phyloP scores from a whole-genome alignment of 768 basidiomycete genomes.

The Tulasnella sp. region DNA sequence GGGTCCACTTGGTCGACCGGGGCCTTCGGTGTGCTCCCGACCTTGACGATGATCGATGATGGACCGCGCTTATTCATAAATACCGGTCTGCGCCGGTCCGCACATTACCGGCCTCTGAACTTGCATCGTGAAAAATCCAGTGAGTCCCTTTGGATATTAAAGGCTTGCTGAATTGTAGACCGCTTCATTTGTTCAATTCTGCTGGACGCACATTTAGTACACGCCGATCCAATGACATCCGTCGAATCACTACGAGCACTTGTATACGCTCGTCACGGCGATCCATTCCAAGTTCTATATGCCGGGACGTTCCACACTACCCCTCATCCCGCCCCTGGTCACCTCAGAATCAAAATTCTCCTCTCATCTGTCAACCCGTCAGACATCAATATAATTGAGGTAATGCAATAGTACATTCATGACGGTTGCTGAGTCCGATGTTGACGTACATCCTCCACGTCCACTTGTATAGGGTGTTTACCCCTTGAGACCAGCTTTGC shows the following conservation, averaged over 20 bases:
- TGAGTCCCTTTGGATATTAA: too few relatives aligned
- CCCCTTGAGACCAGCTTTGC: slow-evolving; percentile 44
- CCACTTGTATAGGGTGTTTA: slow-evolving; percentile 79
- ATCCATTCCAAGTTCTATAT: slow-evolving; percentile 49
- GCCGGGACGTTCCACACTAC: slow-evolving; percentile 43
- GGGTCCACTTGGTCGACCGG: too few relatives aligned
- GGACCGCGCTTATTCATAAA: too few relatives aligned
- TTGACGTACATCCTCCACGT: slow-evolving; percentile 21
- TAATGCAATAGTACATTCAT: background rate
- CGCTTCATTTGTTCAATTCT: too few relatives aligned
- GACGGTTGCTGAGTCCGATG: background rate
- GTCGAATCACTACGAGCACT: slow-evolving; percentile 2
- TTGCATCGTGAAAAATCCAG: too few relatives aligned
- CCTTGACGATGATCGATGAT: too few relatives aligned
- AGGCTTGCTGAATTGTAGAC: too few relatives aligned
- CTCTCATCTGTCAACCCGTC: slow-evolving; percentile 74
- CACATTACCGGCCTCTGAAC: too few relatives aligned
- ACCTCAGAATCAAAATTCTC: slow-evolving; percentile 55
- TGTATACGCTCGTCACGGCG: slow-evolving; percentile 32
- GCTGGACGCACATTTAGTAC: too few relatives aligned
- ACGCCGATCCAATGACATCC: too few relatives aligned
- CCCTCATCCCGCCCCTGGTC: slow-evolving; percentile 42
- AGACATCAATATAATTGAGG: slow-evolving; percentile 32
- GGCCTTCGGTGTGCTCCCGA: too few relatives aligned
- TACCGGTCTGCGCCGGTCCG: too few relatives aligned